These are phyloP conservation scores for Anthostomella pinea DNA, from an alignment of 2,329 filamentous ascomycete genomes.

Conservation along the genomic window DNA sequence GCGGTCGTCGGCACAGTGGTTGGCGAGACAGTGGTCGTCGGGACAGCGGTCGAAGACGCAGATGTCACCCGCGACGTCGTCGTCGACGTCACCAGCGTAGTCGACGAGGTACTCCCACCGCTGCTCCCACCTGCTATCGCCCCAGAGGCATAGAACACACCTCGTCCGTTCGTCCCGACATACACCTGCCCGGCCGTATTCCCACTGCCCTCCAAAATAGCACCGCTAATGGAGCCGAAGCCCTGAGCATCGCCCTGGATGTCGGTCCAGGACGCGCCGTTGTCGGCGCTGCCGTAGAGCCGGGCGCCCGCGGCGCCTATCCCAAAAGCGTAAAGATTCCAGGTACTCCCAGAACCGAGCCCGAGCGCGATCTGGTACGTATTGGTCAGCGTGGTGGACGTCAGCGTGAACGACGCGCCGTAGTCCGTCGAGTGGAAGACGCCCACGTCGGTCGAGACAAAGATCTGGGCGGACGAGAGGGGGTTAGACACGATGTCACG, in stretches of 20 bases:
- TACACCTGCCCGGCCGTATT: slow-evolving; percentile 46
- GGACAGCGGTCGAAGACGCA: background rate
- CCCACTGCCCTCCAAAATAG: slow-evolving; percentile 41
- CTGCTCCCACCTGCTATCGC: slow-evolving; percentile 8
- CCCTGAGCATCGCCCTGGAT: slow-evolving; percentile 43
- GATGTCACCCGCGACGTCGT: slow-evolving; percentile 3
- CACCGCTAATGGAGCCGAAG: slow-evolving; percentile 42
- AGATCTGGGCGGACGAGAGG: slow-evolving; percentile 57
- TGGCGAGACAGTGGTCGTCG: slow-evolving; percentile 4
- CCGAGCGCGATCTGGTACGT: slow-evolving; percentile 45
- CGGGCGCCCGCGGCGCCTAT: slow-evolving; percentile 39
- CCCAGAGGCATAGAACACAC: slow-evolving; percentile 39
- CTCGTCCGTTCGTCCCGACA: slow-evolving; percentile 49
- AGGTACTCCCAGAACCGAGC: slow-evolving; percentile 35
- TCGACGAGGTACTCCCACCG: slow-evolving; percentile 2
- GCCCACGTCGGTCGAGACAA: slow-evolving; percentile 53
- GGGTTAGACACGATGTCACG: slow-evolving; percentile 57
- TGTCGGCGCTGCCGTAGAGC: slow-evolving; percentile 44
- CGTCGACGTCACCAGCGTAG: background rate
- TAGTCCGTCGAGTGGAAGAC: slow-evolving; percentile 53
- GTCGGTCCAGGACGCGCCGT: slow-evolving; percentile 43
- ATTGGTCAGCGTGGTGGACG: slow-evolving; percentile 35
- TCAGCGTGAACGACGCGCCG: slow-evolving; percentile 44
- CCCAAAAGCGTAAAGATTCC: slow-evolving; percentile 49
- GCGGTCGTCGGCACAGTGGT: background rate